Evolutionary conservation across 1,139 yeast genomes (phyloP).

Genomic region (Pichia norvegensis): DNA sequence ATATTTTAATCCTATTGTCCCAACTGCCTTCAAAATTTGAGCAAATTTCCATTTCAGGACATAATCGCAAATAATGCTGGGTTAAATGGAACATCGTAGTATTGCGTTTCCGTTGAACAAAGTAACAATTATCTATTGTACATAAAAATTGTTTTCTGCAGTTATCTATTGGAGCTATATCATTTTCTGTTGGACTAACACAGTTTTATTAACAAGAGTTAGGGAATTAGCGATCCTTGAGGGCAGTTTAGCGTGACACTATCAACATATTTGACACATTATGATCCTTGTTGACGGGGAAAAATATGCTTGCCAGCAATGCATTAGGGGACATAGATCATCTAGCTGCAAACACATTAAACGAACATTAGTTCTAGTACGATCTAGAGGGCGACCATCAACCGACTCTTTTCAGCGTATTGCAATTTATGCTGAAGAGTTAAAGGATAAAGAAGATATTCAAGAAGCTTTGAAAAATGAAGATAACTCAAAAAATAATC

Average conservation of each 20-base stretch:
- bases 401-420: slow-evolving; percentile 44
- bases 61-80: too few relatives aligned
- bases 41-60: too few relatives aligned
- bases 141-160: too few relatives aligned
- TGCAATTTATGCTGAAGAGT: slow-evolving; percentile 49
- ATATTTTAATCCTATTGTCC: too few relatives aligned
- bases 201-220: too few relatives aligned
- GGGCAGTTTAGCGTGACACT: not conserved
- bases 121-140: too few relatives aligned
- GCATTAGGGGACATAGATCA: slow-evolving; percentile 90
- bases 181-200: too few relatives aligned
- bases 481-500: slow-evolving; percentile 2
- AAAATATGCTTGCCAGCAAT: slow-evolving; percentile 83
- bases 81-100: too few relatives aligned
- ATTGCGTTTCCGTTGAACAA: too few relatives aligned
- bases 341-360: slow-evolving; percentile 76
- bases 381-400: slow-evolving; percentile 79
- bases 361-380: slow-evolving; percentile 76
- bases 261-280: not conserved
- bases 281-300: slow-evolving; percentile 84
- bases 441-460: slow-evolving; percentile 9
- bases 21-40: too few relatives aligned
- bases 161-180: too few relatives aligned
- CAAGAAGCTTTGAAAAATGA: slow-evolving; percentile 5
- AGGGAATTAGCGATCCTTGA: too few relatives aligned